Conservation (phyloP, 129 eudicot genomes). For the Lactuca saligna region DNA sequence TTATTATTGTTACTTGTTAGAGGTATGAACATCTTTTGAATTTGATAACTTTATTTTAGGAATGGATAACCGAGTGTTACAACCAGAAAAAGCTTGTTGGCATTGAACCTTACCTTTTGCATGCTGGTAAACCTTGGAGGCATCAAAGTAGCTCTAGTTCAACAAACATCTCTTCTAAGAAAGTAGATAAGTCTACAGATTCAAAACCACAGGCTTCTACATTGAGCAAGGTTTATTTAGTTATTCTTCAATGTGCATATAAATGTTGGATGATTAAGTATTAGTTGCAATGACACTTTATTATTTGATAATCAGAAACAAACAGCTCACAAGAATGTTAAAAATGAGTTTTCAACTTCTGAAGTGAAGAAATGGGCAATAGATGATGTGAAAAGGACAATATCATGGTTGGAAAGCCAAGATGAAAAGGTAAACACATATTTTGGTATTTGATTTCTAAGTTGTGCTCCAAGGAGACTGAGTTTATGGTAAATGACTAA, state of each 20-base stretch:
- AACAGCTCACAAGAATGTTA: slow-evolving; percentile 27
- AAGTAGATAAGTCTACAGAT: slow-evolving; percentile 38
- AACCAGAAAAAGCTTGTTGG: slow-evolving; percentile 71
- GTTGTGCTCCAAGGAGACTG: neutral
- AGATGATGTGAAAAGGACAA: slow-evolving; percentile 67
- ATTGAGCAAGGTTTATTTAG: slow-evolving; percentile 49
- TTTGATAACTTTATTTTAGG: slow-evolving; percentile 38
- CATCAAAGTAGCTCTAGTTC: slow-evolving; percentile 41
- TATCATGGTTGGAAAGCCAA: slow-evolving; percentile 88
- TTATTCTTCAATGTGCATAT: neutral
- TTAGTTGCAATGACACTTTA: neutral
- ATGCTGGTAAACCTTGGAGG: slow-evolving; percentile 95
- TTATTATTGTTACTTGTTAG: slow-evolving; percentile 12
- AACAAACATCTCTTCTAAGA: slow-evolving; percentile 48
- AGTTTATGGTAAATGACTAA: too few relatives aligned
- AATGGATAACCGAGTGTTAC: slow-evolving; percentile 82
- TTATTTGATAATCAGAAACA: slow-evolving; percentile 29
- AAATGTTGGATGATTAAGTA: neutral
- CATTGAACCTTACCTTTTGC: slow-evolving; percentile 75
- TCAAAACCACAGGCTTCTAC: slow-evolving; percentile 42
- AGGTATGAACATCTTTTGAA: slow-evolving; percentile 15
- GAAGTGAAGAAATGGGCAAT: slow-evolving; percentile 87
- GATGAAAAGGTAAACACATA: slow-evolving; percentile 77
- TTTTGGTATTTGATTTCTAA: neutral
- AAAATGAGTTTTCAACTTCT: slow-evolving; percentile 53